Base-by-base conservation (phyloP, 2,329 filamentous ascomycete species). In the Podosphaera fusca region DNA sequence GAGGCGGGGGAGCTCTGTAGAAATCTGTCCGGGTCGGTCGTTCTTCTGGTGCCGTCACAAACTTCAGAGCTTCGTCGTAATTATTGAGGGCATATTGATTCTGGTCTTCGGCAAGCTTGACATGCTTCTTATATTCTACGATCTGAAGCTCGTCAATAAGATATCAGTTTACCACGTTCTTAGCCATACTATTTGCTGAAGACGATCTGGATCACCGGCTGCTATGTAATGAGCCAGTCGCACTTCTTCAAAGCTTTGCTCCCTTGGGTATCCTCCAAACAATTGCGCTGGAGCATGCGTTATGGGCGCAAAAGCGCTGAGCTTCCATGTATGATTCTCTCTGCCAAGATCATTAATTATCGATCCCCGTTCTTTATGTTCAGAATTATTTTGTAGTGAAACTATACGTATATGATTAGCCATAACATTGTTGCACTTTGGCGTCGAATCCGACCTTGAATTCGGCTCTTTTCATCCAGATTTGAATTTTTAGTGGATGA, bases 221-320 rank as follows among this genome's bases (percentile, higher is more conserved):
- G 78, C 75, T 56, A 81, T 73, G 65, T 90, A 89, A 66, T 87
- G 82, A 30, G 85, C 80, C n/a, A 89, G 67, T 55, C 88, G 78
- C 67, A 94, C 77, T 69, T 96, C 90, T 68, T 96, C 90, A 46
- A 85, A 84, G 65, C 87, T 94, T 68, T 88, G 84, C 68, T 96
- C 90, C 21, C 88, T 77, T 4, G 79, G 74, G 50, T 75, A 76
- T 1, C 87, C 88, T 56, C 87, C 87, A 64, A 95, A 89, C 0
- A 95, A 75, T 69, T 95, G 87, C 21, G 80, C 79, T 0, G 89
- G 89, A 1, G 84, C 80, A 63, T 88, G 79, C 64, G 74, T 76
- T 3, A 84, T 84, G 0, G 89, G 88, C 0, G 82, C 86, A 68
- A 95, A 96, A 30, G 84, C 77, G 1, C 89, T 95, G 31, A 95